phyloP scores from a whole-genome alignment of 257 asterid genomes.

The Plectranthus barbatus region DNA sequence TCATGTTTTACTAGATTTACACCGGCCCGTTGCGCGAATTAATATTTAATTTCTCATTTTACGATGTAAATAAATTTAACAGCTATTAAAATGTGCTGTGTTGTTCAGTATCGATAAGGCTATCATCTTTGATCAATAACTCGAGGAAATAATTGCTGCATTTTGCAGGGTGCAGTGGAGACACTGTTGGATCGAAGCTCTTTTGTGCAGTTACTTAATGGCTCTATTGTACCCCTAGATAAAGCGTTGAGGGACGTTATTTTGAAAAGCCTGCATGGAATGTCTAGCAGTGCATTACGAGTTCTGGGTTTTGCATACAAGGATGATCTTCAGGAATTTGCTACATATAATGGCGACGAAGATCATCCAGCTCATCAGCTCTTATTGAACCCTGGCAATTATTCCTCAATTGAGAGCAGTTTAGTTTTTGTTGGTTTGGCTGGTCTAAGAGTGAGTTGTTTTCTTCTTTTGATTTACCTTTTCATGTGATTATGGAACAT shows the following conservation, averaged over 20 bases:
- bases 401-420: constrained; percentile 78
- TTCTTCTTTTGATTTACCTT: not conserved
- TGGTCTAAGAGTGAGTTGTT: constrained; percentile 80
- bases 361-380: constrained; percentile 93
- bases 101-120: not conserved
- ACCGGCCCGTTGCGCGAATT: too few species aligned
- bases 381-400: constrained; percentile 72
- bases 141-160: not conserved
- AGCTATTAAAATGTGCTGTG: not conserved
- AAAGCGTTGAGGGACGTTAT: constrained; percentile 35
- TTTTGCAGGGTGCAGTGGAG: constrained; percentile 93
- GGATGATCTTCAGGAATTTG: constrained; percentile 59
- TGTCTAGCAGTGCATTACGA: constrained; percentile 85
- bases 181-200: constrained; percentile 86
- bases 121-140: constrained; percentile 1
- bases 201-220: constrained; percentile 69
- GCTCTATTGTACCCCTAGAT: constrained; percentile 65
- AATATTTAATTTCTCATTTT: too few species aligned
- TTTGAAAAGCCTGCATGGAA: constrained; percentile 58
- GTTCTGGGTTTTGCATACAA: constrained; percentile 93
- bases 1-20: not conserved
- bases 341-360: constrained; percentile 78
- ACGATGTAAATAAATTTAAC: too few species aligned
- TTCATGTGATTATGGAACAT: not conserved
- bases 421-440: constrained; percentile 86